These are phyloP conservation scores for Cercis canadensis DNA, from an alignment of 306 rosid genomes.

Conservation along the genomic window DNA sequence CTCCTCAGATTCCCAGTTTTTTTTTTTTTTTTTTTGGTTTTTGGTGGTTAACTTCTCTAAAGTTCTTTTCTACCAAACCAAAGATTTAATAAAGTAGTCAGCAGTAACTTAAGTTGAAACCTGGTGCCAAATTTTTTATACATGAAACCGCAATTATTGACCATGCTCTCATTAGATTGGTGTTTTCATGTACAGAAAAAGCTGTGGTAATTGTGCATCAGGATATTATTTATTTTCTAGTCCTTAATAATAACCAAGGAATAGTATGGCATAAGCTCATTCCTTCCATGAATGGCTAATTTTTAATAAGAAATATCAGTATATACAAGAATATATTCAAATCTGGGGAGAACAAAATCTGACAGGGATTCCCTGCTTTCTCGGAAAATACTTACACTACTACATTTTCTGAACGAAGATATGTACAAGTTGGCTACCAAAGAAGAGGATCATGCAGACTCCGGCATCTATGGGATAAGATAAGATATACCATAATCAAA, in stretches of 20 bases:
- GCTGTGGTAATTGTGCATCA: too few species aligned
- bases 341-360: slow-evolving; percentile 25
- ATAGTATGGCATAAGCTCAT: neutral
- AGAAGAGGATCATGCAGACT: slow-evolving; percentile 40
- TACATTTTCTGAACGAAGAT: slow-evolving; percentile 36
- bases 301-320: neutral
- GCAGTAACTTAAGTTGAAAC: neutral
- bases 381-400: slow-evolving; percentile 32
- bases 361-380: slow-evolving; percentile 22
- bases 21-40: too few species aligned
- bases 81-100: neutral
- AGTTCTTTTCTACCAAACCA: too few species aligned
- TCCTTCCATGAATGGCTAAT: neutral
- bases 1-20: too few species aligned
- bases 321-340: slow-evolving; percentile 35
- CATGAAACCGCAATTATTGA: too few species aligned
- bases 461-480: slow-evolving; percentile 35
- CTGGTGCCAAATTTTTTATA: too few species aligned
- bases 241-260: neutral
- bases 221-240: neutral
- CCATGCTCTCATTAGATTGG: too few species aligned
- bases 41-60: too few species aligned
- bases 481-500: slow-evolving; percentile 11
- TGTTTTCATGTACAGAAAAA: too few species aligned
- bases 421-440: slow-evolving; percentile 46